Evolutionary conservation across 176 grass and related monocot species (phyloP).

Genomic region (Puya raimondii): DNA sequence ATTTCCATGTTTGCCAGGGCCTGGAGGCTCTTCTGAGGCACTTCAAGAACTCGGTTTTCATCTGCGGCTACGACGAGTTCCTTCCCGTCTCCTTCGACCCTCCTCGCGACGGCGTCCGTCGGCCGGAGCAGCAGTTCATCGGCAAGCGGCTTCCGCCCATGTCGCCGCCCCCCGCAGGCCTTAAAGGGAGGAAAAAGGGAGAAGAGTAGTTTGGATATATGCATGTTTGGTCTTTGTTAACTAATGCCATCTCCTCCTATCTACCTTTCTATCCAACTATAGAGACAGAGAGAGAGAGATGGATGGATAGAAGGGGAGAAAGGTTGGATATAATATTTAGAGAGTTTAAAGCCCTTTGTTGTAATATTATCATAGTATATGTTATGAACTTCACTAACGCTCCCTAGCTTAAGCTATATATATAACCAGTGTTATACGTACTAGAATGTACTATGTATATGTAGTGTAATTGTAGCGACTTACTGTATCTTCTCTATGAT

Average conservation of each 20-base stretch:
- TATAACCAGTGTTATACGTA: too few species aligned
- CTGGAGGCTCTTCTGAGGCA: conserved; percentile 9
- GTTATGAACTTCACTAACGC: too few species aligned
- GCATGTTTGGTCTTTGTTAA: too few species aligned
- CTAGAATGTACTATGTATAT: too few species aligned
- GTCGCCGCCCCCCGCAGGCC: too few species aligned
- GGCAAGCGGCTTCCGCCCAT: conserved; percentile 10
- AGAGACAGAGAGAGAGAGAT: not conserved
- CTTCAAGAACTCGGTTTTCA: conserved; percentile 28
- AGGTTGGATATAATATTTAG: conserved; percentile 2
- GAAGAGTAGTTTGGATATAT: too few species aligned
- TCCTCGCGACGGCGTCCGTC: conserved; percentile 26
- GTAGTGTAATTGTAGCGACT: too few species aligned
- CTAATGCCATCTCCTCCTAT: conserved; percentile 5
- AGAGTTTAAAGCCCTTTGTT: too few species aligned
- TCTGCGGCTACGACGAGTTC: not conserved
- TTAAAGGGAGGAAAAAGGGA: too few species aligned
- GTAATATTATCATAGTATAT: too few species aligned
- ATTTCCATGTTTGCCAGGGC: not conserved
- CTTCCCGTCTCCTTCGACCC: conserved; percentile 47
- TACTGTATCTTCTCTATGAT: too few species aligned
- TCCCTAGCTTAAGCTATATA: too few species aligned
- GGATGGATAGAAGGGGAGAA: conserved; percentile 59
- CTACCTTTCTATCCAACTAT: conserved; percentile 25
- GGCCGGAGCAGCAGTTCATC: not conserved